Evolutionary conservation across 352 stramenopile genomes (phyloP).

Genomic region (Elongisporangium undulatum): DNA sequence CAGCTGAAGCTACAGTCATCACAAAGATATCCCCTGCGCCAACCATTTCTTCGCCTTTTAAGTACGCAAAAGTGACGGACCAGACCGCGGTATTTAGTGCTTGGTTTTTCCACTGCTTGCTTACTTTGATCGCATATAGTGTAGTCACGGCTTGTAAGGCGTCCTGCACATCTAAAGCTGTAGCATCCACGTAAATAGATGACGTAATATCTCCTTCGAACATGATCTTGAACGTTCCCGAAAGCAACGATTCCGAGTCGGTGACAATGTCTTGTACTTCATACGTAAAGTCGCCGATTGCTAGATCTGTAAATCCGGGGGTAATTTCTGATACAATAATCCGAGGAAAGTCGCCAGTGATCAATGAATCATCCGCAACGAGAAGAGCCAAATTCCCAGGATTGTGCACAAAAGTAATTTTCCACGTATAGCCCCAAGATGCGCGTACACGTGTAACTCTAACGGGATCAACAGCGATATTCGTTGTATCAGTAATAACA

Average conservation of each 20-base stretch:
- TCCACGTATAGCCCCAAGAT: slow-evolving; percentile 90
- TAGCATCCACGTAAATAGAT: slow-evolving; percentile 68
- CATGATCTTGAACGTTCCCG: slow-evolving; percentile 83
- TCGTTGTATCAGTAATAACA: slow-evolving; percentile 67
- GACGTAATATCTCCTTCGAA: slow-evolving; percentile 88
- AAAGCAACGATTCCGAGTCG: slow-evolving; percentile 41
- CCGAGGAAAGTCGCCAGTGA: slow-evolving; percentile 86
- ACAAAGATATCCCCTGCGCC: slow-evolving; percentile 89
- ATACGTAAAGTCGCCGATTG: slow-evolving; percentile 91
- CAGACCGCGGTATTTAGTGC: slow-evolving; percentile 73
- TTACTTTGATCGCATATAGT: slow-evolving; percentile 85
- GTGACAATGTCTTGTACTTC: slow-evolving; percentile 92
- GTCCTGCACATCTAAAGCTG: slow-evolving; percentile 83
- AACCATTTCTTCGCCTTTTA: slow-evolving; percentile 88
- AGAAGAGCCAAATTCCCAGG: slow-evolving; percentile 87
- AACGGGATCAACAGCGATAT: slow-evolving; percentile 74
- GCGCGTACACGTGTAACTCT: slow-evolving; percentile 49
- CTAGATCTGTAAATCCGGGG: slow-evolving; percentile 82
- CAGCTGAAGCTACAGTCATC: slow-evolving; percentile 47
- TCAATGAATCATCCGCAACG: slow-evolving; percentile 66
- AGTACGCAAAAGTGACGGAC: slow-evolving; percentile 93
- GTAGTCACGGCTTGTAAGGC: slow-evolving; percentile 66
- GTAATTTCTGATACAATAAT: slow-evolving; percentile 79
- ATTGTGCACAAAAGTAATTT: slow-evolving; percentile 88
- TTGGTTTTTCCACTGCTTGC: slow-evolving; percentile 29